Conservation (phyloP, 495 filamentous ascomycete genomes). For the Podospora didyma region DNA sequence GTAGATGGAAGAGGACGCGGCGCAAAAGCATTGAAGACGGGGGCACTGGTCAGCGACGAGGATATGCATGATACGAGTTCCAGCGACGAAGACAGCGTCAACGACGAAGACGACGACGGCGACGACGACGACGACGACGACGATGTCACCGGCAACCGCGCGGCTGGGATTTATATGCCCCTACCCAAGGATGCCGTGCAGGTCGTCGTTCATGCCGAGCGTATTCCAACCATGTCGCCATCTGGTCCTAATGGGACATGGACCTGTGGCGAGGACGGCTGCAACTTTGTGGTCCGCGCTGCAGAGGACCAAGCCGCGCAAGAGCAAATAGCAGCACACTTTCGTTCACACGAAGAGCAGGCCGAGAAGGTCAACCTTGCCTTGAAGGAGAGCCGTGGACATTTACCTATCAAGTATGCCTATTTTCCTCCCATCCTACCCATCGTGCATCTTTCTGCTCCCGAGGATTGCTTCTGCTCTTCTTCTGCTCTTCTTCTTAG, state of each 20-base stretch:
- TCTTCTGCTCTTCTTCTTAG: not conserved
- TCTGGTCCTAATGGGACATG: conserved; percentile 61
- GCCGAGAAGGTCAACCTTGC: conserved; percentile 52
- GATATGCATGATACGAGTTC: not conserved
- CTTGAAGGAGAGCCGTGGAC: conserved; percentile 51
- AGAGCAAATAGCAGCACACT: conserved; percentile 60
- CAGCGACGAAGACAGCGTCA: conserved; percentile 15
- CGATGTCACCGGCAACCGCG: conserved; percentile 7
- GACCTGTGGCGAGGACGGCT: conserved; percentile 67
- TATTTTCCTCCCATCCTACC: conserved; percentile 21
- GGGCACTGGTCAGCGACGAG: not conserved
- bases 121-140: conserved; percentile 36
- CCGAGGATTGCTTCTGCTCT: not conserved
- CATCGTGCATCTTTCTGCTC: conserved; percentile 11
- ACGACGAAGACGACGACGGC: conserved; percentile 27
- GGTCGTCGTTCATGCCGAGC: conserved; percentile 40
- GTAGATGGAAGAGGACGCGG: conserved; percentile 9
- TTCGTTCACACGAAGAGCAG: conserved; percentile 59
- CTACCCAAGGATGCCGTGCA: conserved; percentile 23
- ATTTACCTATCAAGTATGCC: conserved; percentile 57
- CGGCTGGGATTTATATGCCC: not conserved
- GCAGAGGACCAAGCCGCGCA: conserved; percentile 55
- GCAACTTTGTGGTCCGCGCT: conserved; percentile 56
- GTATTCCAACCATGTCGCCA: conserved; percentile 39
- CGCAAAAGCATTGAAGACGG: conserved; percentile 24